These are phyloP conservation scores for Neurospora sp. DNA, from an alignment of 2,329 filamentous ascomycete genomes.

Conservation along the genomic window DNA sequence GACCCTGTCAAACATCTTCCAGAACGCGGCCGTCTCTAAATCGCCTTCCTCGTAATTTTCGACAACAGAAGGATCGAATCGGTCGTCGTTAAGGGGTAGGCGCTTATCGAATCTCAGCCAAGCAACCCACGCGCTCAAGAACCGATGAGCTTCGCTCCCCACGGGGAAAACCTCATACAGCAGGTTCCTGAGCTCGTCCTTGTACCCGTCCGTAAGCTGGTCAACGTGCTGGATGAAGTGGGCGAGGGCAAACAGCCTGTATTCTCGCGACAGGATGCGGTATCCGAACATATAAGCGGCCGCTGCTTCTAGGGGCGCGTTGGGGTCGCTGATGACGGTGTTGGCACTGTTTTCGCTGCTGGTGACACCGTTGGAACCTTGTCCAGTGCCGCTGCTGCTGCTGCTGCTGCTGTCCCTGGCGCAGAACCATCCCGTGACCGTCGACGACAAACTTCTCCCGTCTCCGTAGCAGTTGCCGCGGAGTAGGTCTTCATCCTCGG, in stretches of 20 bases:
- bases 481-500: not conserved
- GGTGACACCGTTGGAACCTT: not conserved
- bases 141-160: not conserved
- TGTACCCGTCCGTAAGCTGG: not conserved
- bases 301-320: conserved; percentile 1
- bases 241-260: not conserved
- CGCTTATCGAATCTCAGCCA: not conserved
- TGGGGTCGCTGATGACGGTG: not conserved
- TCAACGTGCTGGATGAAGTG: not conserved
- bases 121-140: not conserved
- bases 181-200: not conserved
- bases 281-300: conserved; percentile 9
- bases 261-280: conserved; percentile 1
- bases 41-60: not conserved
- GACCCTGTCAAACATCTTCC: not conserved
- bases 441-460: not conserved
- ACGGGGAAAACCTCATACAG: not conserved
- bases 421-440: not conserved
- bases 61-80: not conserved
- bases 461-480: not conserved
- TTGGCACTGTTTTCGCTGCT: not conserved
- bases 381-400: not conserved
- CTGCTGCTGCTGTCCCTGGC: not conserved
- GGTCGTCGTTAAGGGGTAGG: not conserved
- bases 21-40: not conserved